A percentile compares a stretch with the other conserved stretches of the same genome.
Evolutionary conservation across 768 basidiomycete species (phyloP).

Genomic region (Trametes sanguinea): DNA sequence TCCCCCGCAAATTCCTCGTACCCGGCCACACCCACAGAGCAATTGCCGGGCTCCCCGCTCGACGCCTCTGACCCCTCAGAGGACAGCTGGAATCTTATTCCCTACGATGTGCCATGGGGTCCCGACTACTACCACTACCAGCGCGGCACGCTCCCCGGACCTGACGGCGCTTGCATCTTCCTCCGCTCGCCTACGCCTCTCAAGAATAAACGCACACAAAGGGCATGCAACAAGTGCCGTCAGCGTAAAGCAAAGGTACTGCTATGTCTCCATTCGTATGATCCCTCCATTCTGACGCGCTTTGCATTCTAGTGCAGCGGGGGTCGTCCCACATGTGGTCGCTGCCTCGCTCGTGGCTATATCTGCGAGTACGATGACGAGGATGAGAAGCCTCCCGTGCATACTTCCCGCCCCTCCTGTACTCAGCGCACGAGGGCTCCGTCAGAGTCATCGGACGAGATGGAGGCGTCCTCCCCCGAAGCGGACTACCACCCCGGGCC

Average conservation of each 20-base stretch:
- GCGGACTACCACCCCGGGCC: constrained; percentile 1
- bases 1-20: constrained; percentile 10
- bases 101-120: constrained; percentile 44
- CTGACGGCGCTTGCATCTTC: constrained; percentile 41
- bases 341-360: constrained; percentile 38
- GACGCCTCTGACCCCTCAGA: constrained; percentile 10
- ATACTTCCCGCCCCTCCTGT: not conserved
- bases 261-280: not conserved
- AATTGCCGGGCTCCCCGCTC: not conserved
- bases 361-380: constrained; percentile 37
- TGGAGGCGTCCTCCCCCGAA: constrained; percentile 2
- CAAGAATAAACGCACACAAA: constrained; percentile 38
- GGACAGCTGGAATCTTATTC: constrained; percentile 41
- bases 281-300: not conserved
- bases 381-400: constrained; percentile 12
- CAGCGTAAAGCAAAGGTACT: constrained; percentile 44
- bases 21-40: constrained; percentile 9
- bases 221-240: constrained; percentile 42
- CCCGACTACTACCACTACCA: constrained; percentile 36
- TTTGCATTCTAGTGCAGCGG: constrained; percentile 37
- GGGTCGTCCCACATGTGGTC: constrained; percentile 37
- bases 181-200: constrained; percentile 42
- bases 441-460: constrained; percentile 11
- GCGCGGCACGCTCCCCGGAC: constrained; percentile 38
- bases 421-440: not conserved